A percentile compares a stretch with the other conserved stretches of the same genome.
phyloP scores from a whole-genome alignment of 805 yeast genomes.

The Candida multigemmis region DNA sequence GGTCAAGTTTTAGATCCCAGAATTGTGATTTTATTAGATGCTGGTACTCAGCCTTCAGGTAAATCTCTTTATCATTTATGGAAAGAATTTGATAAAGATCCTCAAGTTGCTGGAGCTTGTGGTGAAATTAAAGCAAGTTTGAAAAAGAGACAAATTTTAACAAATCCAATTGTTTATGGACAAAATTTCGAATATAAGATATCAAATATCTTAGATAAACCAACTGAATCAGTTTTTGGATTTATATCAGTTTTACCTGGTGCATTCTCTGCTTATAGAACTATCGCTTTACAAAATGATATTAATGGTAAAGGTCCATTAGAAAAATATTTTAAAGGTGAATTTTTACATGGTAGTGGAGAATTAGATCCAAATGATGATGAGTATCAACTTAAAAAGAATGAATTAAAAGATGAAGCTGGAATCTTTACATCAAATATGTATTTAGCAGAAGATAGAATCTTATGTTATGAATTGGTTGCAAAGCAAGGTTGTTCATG shows the following conservation, averaged over 20 bases:
- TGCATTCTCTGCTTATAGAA: slow-evolving; percentile 60
- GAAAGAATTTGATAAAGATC: slow-evolving; percentile 53
- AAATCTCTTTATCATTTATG: slow-evolving; percentile 50
- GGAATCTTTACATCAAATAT: slow-evolving; percentile 58
- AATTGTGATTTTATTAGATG: slow-evolving; percentile 48
- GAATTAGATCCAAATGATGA: slow-evolving; percentile 53
- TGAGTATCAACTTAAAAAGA: slow-evolving; percentile 29
- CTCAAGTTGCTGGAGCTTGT: slow-evolving; percentile 60
- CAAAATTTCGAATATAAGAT: slow-evolving; percentile 63
- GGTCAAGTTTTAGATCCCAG: slow-evolving; percentile 50
- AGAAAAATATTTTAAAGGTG: slow-evolving; percentile 62
- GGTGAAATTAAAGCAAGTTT: slow-evolving; percentile 62
- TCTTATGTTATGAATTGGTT: slow-evolving; percentile 55
- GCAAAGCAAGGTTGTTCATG: slow-evolving; percentile 50
- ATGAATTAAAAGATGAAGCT: slow-evolving; percentile 31
- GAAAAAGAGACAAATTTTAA: slow-evolving; percentile 34
- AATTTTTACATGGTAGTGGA: slow-evolving; percentile 45
- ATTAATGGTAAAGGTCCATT: slow-evolving; percentile 47
- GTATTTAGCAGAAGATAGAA: slow-evolving; percentile 66
- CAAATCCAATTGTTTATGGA: slow-evolving; percentile 56
- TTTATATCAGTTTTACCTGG: slow-evolving; percentile 61
- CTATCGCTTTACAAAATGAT: slow-evolving; percentile 48
- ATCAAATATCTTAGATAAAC: slow-evolving; percentile 59
- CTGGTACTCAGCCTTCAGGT: slow-evolving; percentile 56
- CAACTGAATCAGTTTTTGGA: slow-evolving; percentile 57